These are phyloP conservation scores for Silene coronaria DNA, from an alignment of 179 eudicot genomes.

Conservation along the genomic window DNA sequence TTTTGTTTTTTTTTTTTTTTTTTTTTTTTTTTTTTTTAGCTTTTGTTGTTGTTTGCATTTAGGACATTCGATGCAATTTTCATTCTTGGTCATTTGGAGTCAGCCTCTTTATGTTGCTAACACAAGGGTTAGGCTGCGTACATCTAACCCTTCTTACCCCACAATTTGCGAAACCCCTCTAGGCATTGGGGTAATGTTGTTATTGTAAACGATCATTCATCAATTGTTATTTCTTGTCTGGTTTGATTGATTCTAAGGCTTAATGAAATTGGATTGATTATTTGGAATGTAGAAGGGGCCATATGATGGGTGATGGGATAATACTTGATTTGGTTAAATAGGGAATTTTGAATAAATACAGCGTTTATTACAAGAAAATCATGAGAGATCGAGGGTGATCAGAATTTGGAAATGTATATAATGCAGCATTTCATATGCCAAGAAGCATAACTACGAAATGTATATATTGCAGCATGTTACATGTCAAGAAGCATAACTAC, in stretches of 20 bases:
- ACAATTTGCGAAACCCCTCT: no score
- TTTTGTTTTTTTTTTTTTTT: no score
- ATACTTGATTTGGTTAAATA: neutral
- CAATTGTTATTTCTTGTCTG: neutral
- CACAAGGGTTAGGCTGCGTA: no score
- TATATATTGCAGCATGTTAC: neutral
- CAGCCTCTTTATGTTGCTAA: no score
- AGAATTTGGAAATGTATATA: neutral
- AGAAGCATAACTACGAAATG: neutral
- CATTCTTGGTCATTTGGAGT: no score
- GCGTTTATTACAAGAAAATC: neutral
- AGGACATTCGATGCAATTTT: no score
- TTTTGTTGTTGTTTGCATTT: neutral
- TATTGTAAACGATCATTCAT: neutral
- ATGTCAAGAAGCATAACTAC: neutral
- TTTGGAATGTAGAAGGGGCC: no score
- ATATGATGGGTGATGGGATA: no score
- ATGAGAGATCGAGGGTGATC: neutral
- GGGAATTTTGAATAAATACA: neutral
- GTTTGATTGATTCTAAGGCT: neutral
- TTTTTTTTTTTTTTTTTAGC: neutral
- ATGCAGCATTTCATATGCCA: neutral
- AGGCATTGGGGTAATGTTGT: no score
- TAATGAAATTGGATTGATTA: no score
- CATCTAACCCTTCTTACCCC: no score